Base-by-base conservation (phyloP, 2,329 filamentous ascomycete genomes). In the Cladosporium colombiae region DNA sequence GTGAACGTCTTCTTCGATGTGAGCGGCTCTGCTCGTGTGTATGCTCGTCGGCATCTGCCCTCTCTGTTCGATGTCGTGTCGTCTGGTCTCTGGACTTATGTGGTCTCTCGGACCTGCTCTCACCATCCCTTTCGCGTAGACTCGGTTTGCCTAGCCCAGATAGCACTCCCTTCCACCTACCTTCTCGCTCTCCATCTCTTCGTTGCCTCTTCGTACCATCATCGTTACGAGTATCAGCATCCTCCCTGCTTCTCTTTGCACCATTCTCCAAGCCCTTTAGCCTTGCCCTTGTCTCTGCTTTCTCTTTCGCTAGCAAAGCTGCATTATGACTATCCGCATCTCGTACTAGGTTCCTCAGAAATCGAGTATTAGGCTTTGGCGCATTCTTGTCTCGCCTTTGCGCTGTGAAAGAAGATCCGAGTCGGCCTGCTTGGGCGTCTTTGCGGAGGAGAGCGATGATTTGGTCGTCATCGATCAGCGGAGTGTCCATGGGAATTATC, bases 261-360 rank as follows among this genome's bases (percentile, higher is more conserved):
- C 69, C 68, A 23, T 57, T 64, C 59, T 69, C 69, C 52, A 93
- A 79, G 64, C 84, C 82, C 70, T 86, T 85, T 64, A 96, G 84
- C 23, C 92, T 88, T 4, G 88, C 88, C 68, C 85, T 84, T 0
- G 92, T 88, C 70, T 98, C 93, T 57, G 90, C 88, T 29, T 89
- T 88, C 77, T 98, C 94, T 74, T 89, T 96, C 0, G 91, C 91
- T 21, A 92, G 86, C 33, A 98, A 82, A 0, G 92, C 91, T 27
- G 91, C 88, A 84, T 99, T 99, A 79, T 99, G 94, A 63, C 80
- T 90, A 72, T 96, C 91, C 10, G 92, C 96, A 70, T 95, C 91
- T 69, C 89, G 90, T 68, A 99, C 92, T 65, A 98, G 91, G 73
- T 95, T 90, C 66, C 89, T 89, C 50, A 99, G 81, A 75, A 98